These are phyloP conservation scores for Bimuria novae-zelandiae DNA, from an alignment of 2,329 filamentous ascomycete species.

Conservation along the genomic window DNA sequence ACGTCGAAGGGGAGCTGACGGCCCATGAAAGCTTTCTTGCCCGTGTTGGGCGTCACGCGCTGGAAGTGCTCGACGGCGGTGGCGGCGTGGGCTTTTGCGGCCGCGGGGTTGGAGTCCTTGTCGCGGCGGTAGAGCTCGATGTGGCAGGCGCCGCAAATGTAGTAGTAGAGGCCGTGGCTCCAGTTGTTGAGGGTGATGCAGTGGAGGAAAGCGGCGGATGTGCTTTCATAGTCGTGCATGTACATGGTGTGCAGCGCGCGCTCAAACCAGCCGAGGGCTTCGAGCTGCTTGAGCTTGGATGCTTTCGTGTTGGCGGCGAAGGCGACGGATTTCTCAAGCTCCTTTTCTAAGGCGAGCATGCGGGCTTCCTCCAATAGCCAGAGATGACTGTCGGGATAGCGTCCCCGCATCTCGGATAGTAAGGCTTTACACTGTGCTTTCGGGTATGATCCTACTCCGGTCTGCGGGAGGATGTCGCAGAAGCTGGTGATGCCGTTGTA, in stretches of 20 bases:
- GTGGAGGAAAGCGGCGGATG: constrained; percentile 73
- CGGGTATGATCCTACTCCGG: constrained; percentile 68
- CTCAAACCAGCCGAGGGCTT: constrained; percentile 85
- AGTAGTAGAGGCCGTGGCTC: constrained; percentile 89
- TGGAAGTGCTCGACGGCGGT: constrained; percentile 71
- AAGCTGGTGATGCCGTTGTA: constrained; percentile 87
- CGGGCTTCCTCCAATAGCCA: constrained; percentile 90
- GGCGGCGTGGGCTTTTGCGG: constrained; percentile 47
- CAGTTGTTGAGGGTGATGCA: constrained; percentile 69
- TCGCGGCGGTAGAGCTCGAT: constrained; percentile 78
- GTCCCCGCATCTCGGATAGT: constrained; percentile 71
- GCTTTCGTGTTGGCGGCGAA: constrained; percentile 64
- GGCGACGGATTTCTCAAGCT: constrained; percentile 69
- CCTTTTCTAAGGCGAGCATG: constrained; percentile 68
- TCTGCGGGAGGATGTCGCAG: constrained; percentile 80
- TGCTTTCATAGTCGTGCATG: constrained; percentile 74
- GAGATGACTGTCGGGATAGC: constrained; percentile 80
- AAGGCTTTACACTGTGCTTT: constrained; percentile 68
- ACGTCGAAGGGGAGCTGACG: constrained; percentile 87
- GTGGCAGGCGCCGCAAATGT: constrained; percentile 78
- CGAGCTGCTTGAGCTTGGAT: constrained; percentile 84
- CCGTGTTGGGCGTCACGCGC: constrained; percentile 73
- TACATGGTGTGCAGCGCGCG: constrained; percentile 78
- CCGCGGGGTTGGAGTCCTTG: constrained; percentile 48
- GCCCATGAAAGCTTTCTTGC: constrained; percentile 89